Evolutionary conservation across 164 flowering plant species (phyloP), one percentile per base, ranked within the genome.

Genomic region (Magnolia kwangsiensis): DNA sequence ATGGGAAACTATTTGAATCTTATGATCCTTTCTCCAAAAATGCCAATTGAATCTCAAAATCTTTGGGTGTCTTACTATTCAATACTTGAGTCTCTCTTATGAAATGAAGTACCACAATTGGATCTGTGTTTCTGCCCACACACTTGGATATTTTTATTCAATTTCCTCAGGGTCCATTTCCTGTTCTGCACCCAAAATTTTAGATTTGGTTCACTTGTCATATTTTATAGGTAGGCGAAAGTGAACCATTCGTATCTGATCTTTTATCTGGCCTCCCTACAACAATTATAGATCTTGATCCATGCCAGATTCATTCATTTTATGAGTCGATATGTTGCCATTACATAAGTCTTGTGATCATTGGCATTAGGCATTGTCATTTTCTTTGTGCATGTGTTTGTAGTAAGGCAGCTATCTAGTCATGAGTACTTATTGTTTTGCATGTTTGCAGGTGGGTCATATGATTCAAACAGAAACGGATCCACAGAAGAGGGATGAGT

Each of bases 391-490:
- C 6, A 31, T 31, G 24, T 29, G 31, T 31, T 3, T 67, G 4
- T 14, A n/a, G 31, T 68, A 29, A 31, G 59, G 58, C 72, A 50
- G 45, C 23, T 70, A 3, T 1, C 4, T 68, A 23, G 24, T 23
- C 24, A 23, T 23, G 24, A 45, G 7, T 68, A 16, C 7, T 45
- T 45, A 19, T 70, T 50, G 6, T 70, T 68, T 59, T 23, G 21
- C 18, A 19, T 31, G 45, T 81, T 72, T 73, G 45, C 83, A 96
- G 99, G 98, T 96, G 78, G 98, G 93, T 73, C 83, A 89, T 49
- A 96, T 96, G 99, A 92, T 96, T 81, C 98, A 93, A 84, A 98
- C 99, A 19, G 99, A 96, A 78, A 84, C 98, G 79, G 99, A 96
- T 84, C 88, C 92, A 27, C 92, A 87, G 76, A 94, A 91, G 85